These are phyloP conservation scores for Ceratobasidium sp. DNA, from an alignment of 1,284 basidiomycete genomes.

Conservation along the genomic window DNA sequence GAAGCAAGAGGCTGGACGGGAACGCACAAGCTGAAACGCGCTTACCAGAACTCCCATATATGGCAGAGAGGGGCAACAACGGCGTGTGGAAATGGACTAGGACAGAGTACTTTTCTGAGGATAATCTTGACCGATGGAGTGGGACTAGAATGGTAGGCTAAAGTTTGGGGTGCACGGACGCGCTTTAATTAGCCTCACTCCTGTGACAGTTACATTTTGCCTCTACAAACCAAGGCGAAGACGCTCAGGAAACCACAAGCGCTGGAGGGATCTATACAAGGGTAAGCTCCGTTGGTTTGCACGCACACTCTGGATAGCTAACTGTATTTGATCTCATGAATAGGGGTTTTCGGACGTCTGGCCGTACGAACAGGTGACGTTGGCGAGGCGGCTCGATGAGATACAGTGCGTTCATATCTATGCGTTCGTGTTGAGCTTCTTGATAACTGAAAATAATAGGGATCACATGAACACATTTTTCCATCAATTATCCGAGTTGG, in stretches of 20 bases:
- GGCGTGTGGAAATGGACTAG: neutral
- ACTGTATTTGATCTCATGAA: neutral
- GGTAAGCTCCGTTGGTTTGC: neutral
- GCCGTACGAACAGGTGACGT: neutral
- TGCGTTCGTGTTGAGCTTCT: neutral
- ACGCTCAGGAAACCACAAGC: neutral
- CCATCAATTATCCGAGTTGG: neutral
- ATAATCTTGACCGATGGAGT: neutral
- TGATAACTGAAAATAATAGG: neutral
- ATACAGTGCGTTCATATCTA: neutral
- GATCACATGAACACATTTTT: neutral
- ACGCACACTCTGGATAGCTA: neutral
- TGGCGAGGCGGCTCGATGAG: neutral
- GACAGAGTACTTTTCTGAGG: neutral
- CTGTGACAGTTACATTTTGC: constrained; percentile 9
- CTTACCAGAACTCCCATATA: neutral
- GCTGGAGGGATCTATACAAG: constrained; percentile 1
- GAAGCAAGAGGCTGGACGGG: neutral
- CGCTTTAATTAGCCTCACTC: neutral
- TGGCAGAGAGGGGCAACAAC: neutral
- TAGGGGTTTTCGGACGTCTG: neutral
- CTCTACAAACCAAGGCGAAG: neutral
- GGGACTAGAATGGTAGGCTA: neutral
- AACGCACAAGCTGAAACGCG: neutral
- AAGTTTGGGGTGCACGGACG: too few species aligned